Percentiles rank a stretch among this genome's conserved stretches.
Evolutionary conservation across 345 rosid genomes (phyloP).

Genomic region (Syzygium oleosum): DNA sequence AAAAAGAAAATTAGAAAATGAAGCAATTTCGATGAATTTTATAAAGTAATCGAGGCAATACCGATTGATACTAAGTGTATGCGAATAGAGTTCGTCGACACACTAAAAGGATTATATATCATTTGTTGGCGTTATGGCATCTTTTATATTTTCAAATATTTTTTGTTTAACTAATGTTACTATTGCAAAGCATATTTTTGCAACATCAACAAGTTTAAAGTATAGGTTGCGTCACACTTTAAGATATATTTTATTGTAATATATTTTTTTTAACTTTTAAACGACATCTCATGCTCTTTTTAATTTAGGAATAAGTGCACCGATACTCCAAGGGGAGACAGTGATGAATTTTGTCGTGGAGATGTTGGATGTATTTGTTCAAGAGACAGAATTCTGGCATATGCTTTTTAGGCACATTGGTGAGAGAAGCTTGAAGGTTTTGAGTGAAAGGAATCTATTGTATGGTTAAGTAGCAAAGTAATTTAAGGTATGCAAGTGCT

Average conservation of each 20-base stretch:
- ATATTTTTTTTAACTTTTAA: background rate
- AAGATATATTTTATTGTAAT: background rate
- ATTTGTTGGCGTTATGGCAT: background rate
- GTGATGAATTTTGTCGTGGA: too few relatives aligned
- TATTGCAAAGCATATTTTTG: background rate
- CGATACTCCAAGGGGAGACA: too few relatives aligned
- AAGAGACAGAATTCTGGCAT: too few relatives aligned
- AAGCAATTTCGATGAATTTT: too few relatives aligned
- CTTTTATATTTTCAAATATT: background rate
- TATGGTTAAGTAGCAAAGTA: background rate
- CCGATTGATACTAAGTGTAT: background rate
- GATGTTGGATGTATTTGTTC: too few relatives aligned
- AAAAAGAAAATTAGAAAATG: too few relatives aligned
- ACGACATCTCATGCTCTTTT: background rate
- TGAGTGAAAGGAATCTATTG: background rate
- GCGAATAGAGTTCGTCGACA: background rate
- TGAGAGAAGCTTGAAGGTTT: background rate
- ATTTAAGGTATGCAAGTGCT: background rate
- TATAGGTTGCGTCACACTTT: background rate
- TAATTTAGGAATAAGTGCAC: background rate
- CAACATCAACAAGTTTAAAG: background rate
- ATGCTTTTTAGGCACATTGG: too few relatives aligned
- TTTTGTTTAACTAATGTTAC: background rate
- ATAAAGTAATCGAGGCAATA: background rate
- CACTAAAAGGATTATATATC: background rate